phyloP scores from a whole-genome alignment of 768 basidiomycete species.

The Cystoderma amianthinum region DNA sequence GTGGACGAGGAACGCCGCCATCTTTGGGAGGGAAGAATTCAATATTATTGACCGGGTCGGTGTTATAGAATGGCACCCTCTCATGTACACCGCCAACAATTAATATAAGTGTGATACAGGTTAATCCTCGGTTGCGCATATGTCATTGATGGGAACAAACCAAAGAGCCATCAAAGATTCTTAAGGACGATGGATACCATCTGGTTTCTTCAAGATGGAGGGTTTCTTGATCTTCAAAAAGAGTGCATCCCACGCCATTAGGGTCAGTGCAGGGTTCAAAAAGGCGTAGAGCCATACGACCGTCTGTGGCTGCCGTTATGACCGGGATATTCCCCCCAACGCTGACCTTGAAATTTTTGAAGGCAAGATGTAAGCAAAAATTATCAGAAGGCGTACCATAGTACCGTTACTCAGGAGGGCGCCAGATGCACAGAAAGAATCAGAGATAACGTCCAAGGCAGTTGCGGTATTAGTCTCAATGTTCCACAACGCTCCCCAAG shows the following conservation, averaged over 20 bases:
- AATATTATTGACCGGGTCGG: slow-evolving; percentile 40
- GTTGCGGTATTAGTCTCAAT: slow-evolving; percentile 29
- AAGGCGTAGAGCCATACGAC: slow-evolving; percentile 27
- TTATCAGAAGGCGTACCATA: slow-evolving; percentile 16
- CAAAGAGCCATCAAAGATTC: slow-evolving; percentile 23
- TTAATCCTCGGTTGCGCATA: no score
- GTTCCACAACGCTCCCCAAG: slow-evolving; percentile 39
- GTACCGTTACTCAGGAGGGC: slow-evolving; percentile 34
- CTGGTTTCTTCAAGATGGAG: slow-evolving; percentile 26
- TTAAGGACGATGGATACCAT: slow-evolving; percentile 34
- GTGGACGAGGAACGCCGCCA: slow-evolving; percentile 20
- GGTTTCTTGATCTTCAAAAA: slow-evolving; percentile 25
- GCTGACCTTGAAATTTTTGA: slow-evolving; percentile 13
- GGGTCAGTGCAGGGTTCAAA: slow-evolving; percentile 31
- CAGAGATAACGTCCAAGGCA: slow-evolving; percentile 24
- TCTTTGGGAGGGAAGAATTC: slow-evolving; percentile 35
- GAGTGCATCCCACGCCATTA: slow-evolving; percentile 19
- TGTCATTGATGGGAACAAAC: slow-evolving; percentile 18
- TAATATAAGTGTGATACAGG: no score
- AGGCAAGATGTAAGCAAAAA: slow-evolving; percentile 4
- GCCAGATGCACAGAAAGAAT: slow-evolving; percentile 38
- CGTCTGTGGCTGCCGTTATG: slow-evolving; percentile 19
- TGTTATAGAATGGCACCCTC: slow-evolving; percentile 53
- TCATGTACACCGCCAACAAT: slow-evolving; percentile 20
- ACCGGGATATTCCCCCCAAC: slow-evolving; percentile 22